Conservation (phyloP, 1,139 yeast genomes). For the Oligophagozyma castellii region DNA sequence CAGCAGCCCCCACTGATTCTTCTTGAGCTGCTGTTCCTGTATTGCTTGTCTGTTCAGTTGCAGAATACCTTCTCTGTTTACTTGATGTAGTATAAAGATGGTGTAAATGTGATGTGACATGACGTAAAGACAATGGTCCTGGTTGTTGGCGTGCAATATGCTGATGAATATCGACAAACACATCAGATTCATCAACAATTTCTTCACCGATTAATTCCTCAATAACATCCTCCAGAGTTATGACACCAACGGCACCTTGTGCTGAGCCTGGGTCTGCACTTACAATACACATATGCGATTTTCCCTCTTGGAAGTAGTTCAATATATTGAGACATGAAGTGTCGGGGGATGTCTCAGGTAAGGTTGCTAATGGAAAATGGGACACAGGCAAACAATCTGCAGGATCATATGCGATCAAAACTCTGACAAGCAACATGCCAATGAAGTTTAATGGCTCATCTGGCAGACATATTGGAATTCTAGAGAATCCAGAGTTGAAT, state of each 20-base stretch:
- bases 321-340: constrained; percentile 88
- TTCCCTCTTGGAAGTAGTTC: constrained; percentile 95
- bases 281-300: constrained; percentile 93
- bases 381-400: constrained; percentile 91
- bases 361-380: constrained; percentile 85
- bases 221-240: constrained; percentile 90
- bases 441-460: constrained; percentile 81
- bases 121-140: constrained; percentile 69
- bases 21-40: neutral
- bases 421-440: constrained; percentile 89
- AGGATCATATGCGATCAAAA: constrained; percentile 89
- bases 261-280: constrained; percentile 80
- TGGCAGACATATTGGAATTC: constrained; percentile 92
- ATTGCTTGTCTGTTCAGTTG: neutral
- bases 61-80: constrained; percentile 2
- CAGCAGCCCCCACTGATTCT: too few relatives aligned
- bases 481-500: constrained; percentile 84
- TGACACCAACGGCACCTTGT: constrained; percentile 77
- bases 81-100: constrained; percentile 27
- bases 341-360: constrained; percentile 86
- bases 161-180: constrained; percentile 82
- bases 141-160: constrained; percentile 70
- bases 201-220: constrained; percentile 97
- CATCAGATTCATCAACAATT: constrained; percentile 95
- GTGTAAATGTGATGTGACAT: constrained; percentile 56